Evolutionary conservation across 2,329 filamentous ascomycete species (phyloP).

Genomic region (Trichophaea hybrida): DNA sequence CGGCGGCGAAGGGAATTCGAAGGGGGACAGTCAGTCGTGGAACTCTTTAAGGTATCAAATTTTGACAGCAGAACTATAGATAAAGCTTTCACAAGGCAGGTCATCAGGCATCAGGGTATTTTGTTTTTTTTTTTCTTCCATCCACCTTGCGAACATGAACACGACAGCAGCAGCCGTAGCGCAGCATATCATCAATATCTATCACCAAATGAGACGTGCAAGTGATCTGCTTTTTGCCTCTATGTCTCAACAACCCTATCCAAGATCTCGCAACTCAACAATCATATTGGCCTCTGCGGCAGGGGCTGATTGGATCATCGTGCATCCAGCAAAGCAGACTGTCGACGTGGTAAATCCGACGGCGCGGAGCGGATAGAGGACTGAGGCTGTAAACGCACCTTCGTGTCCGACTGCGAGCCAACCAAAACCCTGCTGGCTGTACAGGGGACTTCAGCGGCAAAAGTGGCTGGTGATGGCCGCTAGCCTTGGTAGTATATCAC

Average conservation of each 20-base stretch:
- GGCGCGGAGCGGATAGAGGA: not conserved
- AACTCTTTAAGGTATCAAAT: not conserved
- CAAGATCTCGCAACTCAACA: not conserved
- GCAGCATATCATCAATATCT: not conserved
- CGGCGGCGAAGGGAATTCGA: not conserved
- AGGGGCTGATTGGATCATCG: not conserved
- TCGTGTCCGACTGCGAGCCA: conserved; percentile 1
- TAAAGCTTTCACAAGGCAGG: not conserved
- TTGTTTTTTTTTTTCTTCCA: not conserved
- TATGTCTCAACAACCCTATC: not conserved
- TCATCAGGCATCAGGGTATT: not conserved
- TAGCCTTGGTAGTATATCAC: not conserved
- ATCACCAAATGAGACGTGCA: not conserved
- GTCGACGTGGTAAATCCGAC: not conserved
- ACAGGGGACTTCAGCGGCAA: not conserved
- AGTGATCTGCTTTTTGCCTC: not conserved
- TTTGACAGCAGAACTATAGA: not conserved
- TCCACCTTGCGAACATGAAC: conserved; percentile 1
- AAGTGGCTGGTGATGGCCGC: not conserved
- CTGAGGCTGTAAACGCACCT: not conserved
- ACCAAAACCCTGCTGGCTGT: not conserved
- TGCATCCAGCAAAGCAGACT: conserved; percentile 2
- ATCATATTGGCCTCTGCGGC: not conserved
- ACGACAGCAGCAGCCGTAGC: not conserved
- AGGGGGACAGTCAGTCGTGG: not conserved